phyloP scores from a whole-genome alignment of 176 grass and related monocot species.

The Eragrostis curvula region DNA sequence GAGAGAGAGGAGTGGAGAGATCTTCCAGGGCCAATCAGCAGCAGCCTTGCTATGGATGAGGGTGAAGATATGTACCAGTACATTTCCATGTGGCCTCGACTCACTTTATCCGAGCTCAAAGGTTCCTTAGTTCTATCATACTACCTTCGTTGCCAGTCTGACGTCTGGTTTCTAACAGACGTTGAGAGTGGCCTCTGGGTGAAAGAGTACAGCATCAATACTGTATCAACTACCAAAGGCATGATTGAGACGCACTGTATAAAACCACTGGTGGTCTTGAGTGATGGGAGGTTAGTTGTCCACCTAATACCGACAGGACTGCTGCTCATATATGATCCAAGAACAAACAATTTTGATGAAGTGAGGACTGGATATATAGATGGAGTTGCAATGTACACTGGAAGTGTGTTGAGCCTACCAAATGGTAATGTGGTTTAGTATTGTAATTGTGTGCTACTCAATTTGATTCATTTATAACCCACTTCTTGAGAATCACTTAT shows the following conservation, averaged over 20 bases:
- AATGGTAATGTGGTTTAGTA: no score
- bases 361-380: background rate
- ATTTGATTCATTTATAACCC: background rate
- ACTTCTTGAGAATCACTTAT: background rate
- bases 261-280: background rate
- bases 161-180: background rate
- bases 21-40: background rate
- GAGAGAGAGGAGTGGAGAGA: constrained; percentile 15
- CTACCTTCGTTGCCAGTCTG: background rate
- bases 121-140: constrained; percentile 1
- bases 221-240: background rate
- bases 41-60: background rate
- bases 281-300: background rate
- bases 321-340: background rate
- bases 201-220: background rate
- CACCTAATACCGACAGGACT: background rate
- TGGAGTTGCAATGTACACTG: background rate
- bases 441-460: background rate
- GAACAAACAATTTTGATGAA: background rate
- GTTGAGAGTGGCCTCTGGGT: background rate
- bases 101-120: constrained; percentile 8
- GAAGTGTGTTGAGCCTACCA: background rate
- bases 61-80: no score
- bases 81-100: background rate
- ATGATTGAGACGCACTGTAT: background rate